Conservation (phyloP, 1,284 basidiomycete species). For the Pterula multifida region DNA sequence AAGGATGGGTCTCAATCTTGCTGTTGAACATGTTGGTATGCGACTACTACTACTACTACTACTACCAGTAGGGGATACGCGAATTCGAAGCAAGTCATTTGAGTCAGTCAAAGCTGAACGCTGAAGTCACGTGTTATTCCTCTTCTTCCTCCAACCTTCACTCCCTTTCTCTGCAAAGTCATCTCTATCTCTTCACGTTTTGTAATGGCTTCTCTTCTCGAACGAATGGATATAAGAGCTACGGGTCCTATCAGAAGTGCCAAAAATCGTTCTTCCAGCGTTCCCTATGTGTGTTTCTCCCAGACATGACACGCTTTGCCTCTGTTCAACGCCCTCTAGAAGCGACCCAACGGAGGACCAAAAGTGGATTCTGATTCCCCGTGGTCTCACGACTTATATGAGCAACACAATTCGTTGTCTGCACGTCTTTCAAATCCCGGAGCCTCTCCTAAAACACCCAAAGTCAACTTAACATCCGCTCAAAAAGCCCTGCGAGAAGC, state of each 20-base stretch:
- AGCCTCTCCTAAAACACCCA: constrained; percentile 19
- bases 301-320: constrained; percentile 14
- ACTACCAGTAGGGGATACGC: too few species aligned
- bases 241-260: constrained; percentile 51
- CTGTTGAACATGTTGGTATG: too few species aligned
- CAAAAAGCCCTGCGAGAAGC: constrained; percentile 47
- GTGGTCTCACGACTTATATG: constrained; percentile 67
- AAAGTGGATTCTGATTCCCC: constrained; percentile 54
- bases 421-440: constrained; percentile 39
- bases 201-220: constrained; percentile 52
- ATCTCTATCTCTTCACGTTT: constrained; percentile 1
- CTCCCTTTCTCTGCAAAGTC: too few species aligned
- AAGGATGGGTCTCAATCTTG: too few species aligned
- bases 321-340: constrained; percentile 21
- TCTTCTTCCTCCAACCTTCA: too few species aligned
- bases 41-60: too few species aligned
- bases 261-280: constrained; percentile 26
- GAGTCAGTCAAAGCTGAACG: too few species aligned
- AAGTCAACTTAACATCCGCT: constrained; percentile 31
- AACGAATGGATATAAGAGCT: constrained; percentile 42
- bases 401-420: constrained; percentile 48
- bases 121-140: too few species aligned
- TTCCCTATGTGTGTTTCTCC: constrained; percentile 53
- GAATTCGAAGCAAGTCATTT: too few species aligned
- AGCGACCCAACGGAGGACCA: constrained; percentile 35